These are phyloP conservation scores for Salvia hispanica DNA, from an alignment of 257 asterid genomes.

Conservation along the genomic window DNA sequence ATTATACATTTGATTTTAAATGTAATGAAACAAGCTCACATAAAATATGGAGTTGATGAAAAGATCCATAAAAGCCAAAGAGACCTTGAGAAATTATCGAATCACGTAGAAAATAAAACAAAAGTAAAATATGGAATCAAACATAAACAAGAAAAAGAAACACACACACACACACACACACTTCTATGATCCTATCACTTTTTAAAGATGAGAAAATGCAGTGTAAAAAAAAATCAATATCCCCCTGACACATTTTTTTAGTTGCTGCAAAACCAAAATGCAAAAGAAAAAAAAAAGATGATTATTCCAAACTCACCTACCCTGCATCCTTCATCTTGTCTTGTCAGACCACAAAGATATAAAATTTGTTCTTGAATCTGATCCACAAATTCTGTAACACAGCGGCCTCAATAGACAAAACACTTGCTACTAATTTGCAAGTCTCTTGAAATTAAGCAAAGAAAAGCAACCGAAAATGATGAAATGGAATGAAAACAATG, in stretches of 20 bases:
- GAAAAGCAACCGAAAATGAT: not conserved
- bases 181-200: not conserved
- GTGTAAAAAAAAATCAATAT: no score
- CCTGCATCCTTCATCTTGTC: slow-evolving; percentile 4
- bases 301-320: not conserved
- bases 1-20: no score
- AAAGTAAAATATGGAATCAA: not conserved
- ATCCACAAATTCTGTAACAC: not conserved
- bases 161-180: not conserved
- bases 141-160: not conserved
- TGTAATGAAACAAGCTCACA: no score
- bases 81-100: not conserved
- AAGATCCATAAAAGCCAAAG: not conserved
- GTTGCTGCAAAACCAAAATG: not conserved
- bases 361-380: not conserved
- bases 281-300: no score
- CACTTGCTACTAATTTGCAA: no score
- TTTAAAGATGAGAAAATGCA: not conserved
- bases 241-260: not conserved
- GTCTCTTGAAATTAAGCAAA: no score
- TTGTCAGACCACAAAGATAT: not conserved
- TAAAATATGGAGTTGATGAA: no score
- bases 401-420: not conserved
- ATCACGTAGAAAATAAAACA: not conserved
- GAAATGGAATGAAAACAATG: slow-evolving; percentile 17